Percentiles rank a stretch among this genome's conserved stretches.
Evolutionary conservation across 139 green algal genomes (phyloP).

Genomic region (Asterochloris erici): DNA sequence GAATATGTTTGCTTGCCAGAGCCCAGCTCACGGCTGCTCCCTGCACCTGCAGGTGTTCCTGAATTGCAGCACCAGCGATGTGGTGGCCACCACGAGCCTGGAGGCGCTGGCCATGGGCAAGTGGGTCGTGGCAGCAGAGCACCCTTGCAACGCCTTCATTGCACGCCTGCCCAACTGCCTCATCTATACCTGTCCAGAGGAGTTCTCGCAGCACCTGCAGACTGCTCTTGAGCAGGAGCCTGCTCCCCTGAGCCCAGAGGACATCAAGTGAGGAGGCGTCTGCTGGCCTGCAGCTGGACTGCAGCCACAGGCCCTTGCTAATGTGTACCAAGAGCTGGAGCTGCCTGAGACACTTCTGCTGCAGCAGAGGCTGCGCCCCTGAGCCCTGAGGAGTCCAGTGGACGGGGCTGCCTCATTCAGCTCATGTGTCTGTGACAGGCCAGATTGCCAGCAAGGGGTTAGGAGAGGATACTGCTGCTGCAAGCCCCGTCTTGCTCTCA

Average conservation of each 20-base stretch:
- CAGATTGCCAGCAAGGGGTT: neutral
- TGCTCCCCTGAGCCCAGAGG: conserved; percentile 54
- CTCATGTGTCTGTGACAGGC: neutral
- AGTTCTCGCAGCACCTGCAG: conserved; percentile 74
- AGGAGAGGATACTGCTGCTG: too few relatives aligned
- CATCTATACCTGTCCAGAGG: conserved; percentile 67
- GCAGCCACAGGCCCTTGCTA: neutral
- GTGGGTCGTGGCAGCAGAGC: conserved; percentile 91
- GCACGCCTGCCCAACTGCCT: conserved; percentile 86
- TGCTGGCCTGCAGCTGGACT: neutral
- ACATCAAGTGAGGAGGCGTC: conserved; percentile 46
- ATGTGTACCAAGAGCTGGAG: neutral
- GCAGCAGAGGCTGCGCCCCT: neutral
- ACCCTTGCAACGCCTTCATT: conserved; percentile 96
- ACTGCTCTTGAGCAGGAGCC: conserved; percentile 54
- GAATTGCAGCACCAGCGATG: conserved; percentile 91
- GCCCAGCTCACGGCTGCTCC: too few relatives aligned
- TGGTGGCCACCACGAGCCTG: conserved; percentile 97
- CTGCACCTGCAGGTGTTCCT: conserved; percentile 77
- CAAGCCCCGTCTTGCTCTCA: neutral
- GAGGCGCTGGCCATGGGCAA: conserved; percentile 99
- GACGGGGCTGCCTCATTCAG: neutral
- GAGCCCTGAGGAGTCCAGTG: neutral
- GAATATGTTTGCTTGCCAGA: too few relatives aligned
- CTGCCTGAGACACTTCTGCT: neutral